Evolutionary conservation across 176 grass and related monocot genomes (phyloP), one percentile per base, ranked within the genome.

Genomic region (Elaeis guineensis): DNA sequence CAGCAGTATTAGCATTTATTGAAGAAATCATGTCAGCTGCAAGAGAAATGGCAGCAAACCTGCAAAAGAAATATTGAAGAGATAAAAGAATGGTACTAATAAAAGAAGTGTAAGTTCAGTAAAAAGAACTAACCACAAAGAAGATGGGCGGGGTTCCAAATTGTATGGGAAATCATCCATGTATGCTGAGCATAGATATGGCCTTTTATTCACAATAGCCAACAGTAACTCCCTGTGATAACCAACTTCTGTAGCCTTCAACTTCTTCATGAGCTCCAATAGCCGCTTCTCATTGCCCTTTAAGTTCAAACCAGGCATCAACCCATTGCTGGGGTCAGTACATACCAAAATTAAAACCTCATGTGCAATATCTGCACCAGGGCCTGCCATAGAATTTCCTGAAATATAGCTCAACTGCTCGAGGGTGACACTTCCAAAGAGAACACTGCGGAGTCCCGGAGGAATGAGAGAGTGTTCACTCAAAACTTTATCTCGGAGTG

Each of bases 231-330:
- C 72, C 62, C 72, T 87, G 67, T 90, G 91, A 71, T 87, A 75
- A 62, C 32, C 25, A 56, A 75, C 61, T 61, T 96, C 80, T 32
- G 77, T 85, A 21, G 86, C 78, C 64, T 84, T 87, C 66, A 96
- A 70, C 50, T 96, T 96, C 81, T 84, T 96, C 86, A 87, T 87
- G 29, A 96, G 73, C 58, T 85, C 83, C 72, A 96, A 74, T 25
- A 90, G 73, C 19, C 86, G 80, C 67, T 87, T 96, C 78, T 87
- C 75, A 32, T 96, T 90, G 59, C 91, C 91, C 72, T 76, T 87
- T 69, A 96, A 75, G 39, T 83, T 78, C 16, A 49, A 69, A 63
- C 72, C 66, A 12, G 86, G 86, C 86, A 96, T 96, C 54, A 96
- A 77, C 23, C 91, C 91, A 77, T 96, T 95, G 76, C 74, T 74